phyloP scores from a whole-genome alignment of 2,329 filamentous ascomycete species.

The Neonectria faginata region DNA sequence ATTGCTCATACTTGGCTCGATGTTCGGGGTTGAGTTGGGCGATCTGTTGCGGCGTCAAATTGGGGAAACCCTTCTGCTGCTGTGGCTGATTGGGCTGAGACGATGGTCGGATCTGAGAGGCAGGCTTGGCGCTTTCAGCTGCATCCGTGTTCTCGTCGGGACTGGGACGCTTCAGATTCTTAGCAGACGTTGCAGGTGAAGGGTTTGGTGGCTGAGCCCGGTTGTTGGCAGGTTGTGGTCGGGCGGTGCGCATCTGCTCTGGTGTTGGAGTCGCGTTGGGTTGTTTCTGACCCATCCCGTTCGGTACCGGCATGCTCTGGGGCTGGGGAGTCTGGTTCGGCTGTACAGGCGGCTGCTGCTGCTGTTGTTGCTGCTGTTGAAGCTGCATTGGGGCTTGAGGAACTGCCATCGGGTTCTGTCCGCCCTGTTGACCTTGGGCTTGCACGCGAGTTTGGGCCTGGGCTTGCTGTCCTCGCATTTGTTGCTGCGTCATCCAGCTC shows the following conservation, averaged over 20 bases:
- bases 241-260: conserved; percentile 43
- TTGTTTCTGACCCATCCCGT: conserved; percentile 56
- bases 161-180: conserved; percentile 64
- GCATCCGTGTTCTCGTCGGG: conserved; percentile 58
- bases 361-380: conserved; percentile 66
- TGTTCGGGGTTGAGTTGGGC: conserved; percentile 59
- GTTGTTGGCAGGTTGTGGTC: conserved; percentile 47
- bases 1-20: conserved; percentile 57
- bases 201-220: conserved; percentile 52
- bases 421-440: conserved; percentile 51
- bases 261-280: conserved; percentile 44
- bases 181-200: conserved; percentile 55
- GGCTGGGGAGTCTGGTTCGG: conserved; percentile 52
- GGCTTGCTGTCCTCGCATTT: conserved; percentile 51
- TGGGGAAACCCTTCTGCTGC: conserved; percentile 37
- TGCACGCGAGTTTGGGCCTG: conserved; percentile 48
- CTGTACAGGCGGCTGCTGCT: conserved; percentile 52
- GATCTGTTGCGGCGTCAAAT: conserved; percentile 50
- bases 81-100: conserved; percentile 43
- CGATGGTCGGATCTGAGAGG: conserved; percentile 36
- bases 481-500: conserved; percentile 48
- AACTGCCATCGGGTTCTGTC: conserved; percentile 55
- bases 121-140: conserved; percentile 36
- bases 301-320: conserved; percentile 51
- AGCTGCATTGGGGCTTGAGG: conserved; percentile 65